A percentile compares a stretch with the other conserved stretches of the same genome.
Evolutionary conservation across 345 rosid genomes (phyloP).

Genomic region (Aurinia saxatilis): DNA sequence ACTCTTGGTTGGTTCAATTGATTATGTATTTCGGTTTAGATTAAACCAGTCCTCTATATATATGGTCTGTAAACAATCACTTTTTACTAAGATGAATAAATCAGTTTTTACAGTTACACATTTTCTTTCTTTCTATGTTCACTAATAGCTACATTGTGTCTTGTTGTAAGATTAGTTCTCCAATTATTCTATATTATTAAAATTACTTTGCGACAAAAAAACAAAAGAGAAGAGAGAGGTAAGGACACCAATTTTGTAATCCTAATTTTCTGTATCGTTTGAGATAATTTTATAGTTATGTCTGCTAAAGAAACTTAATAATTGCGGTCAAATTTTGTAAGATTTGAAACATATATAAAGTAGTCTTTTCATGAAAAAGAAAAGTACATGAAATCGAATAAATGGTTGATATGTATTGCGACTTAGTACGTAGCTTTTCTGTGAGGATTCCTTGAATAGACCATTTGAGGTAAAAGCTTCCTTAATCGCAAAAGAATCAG

Average conservation of each 20-base stretch:
- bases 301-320: neutral
- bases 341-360: neutral
- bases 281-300: neutral
- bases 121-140: too few relatives aligned
- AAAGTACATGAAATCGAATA: slow-evolving; percentile 6
- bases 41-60: too few relatives aligned
- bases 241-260: neutral
- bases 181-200: too few relatives aligned
- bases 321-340: neutral
- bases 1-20: too few relatives aligned
- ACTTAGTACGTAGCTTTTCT: neutral
- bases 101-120: too few relatives aligned
- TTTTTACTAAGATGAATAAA: too few relatives aligned
- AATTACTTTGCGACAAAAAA: too few relatives aligned
- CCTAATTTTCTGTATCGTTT: neutral
- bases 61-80: too few relatives aligned
- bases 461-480: slow-evolving; percentile 24
- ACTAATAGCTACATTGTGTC: too few relatives aligned
- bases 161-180: too few relatives aligned
- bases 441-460: slow-evolving; percentile 13
- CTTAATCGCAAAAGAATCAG: slow-evolving; percentile 21
- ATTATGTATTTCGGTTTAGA: too few relatives aligned
- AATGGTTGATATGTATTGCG: neutral
- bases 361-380: neutral
- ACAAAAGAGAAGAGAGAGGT: too few relatives aligned